Percentiles rank a stretch among this genome's conserved stretches.
These are phyloP conservation scores for Aureobasidium sp. DNA, from an alignment of 2,329 filamentous ascomycete genomes.

Conservation along the genomic window DNA sequence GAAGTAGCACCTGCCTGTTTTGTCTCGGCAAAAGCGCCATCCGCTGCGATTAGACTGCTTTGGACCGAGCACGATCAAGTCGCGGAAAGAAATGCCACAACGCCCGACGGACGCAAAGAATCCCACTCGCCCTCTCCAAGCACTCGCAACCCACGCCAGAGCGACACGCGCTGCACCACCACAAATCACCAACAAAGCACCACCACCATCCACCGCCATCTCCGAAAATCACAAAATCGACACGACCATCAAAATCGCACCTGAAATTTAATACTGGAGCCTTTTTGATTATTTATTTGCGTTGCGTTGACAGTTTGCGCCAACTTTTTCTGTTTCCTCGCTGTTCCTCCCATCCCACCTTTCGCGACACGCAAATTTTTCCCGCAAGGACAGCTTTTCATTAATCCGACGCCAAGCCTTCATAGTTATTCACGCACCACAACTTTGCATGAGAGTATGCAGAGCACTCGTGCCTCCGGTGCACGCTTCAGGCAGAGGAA, in stretches of 20 bases:
- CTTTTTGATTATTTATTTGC: conserved; percentile 7
- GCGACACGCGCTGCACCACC: conserved; percentile 8
- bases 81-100: conserved; percentile 2
- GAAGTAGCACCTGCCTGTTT: not conserved
- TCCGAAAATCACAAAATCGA: conserved; percentile 8
- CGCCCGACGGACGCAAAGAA: not conserved
- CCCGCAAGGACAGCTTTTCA: conserved; percentile 3
- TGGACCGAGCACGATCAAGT: not conserved
- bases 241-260: conserved; percentile 8
- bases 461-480: conserved; percentile 15
- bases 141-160: not conserved
- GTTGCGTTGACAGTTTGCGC: not conserved
- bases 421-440: conserved; percentile 5
- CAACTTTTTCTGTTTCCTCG: not conserved
- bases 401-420: conserved; percentile 10
- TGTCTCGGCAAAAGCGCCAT: not conserved
- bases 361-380: conserved; percentile 11
- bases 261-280: not conserved
- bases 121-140: not conserved
- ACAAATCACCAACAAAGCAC: conserved; percentile 5
- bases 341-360: not conserved
- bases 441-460: conserved; percentile 13
- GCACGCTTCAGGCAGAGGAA: conserved; percentile 66
- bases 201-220: conserved; percentile 7
- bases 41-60: not conserved